Evolutionary conservation across 352 stramenopile species (phyloP), one percentile per base, ranked within the genome.

Genomic region (Blastocystis sp.): DNA sequence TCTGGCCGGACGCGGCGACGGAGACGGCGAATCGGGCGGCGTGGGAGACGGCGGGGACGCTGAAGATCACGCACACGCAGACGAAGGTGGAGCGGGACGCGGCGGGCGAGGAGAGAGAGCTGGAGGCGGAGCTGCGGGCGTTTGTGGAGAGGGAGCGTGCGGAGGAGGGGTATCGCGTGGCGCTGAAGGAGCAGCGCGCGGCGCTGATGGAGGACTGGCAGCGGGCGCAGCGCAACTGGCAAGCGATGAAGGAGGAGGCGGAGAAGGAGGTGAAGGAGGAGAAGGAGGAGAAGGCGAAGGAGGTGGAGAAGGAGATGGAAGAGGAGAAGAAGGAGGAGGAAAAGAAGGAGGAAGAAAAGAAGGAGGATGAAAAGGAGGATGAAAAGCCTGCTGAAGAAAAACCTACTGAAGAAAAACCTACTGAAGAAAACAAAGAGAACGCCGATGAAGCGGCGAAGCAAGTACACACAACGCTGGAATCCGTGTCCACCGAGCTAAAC

Each of bases 1-100:
- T 63, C 53, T 81, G 69, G 69, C 69, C 69, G 7, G 34, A 21
- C 34, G 24, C 69, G 18, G 48, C 53, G 36, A 14, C 63, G 21
- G n/a, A 34, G 2, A 44, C 24, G 11, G 69, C 69, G 21, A 81
- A 81, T 51, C 14, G 63, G 4, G 51, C 29, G 18, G 46, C 69
- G 21, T 81, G 69, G 69, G 29, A 44, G 9, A 27, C 27, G 4
- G 14, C 46, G 49, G 69, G 69, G 1, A 42, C 27, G 27, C n/a
- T 64, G 32, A 81, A 81, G 46, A 63, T 81, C 16, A 65, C 44
- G 9, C 69, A 81, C 53, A 81, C 69, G 0, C 42, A 29, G 4
- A 81, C 69, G 53, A n/a, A 81, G 7, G 53, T 81, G n/a, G 24
- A 54, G 24, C 24, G 24, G 69, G 29, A 32, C 36, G 46, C 9